A percentile compares a stretch with the other conserved stretches of the same genome.
phyloP scores from a whole-genome alignment of 306 rosid species.

The Acacia melanoxylon region DNA sequence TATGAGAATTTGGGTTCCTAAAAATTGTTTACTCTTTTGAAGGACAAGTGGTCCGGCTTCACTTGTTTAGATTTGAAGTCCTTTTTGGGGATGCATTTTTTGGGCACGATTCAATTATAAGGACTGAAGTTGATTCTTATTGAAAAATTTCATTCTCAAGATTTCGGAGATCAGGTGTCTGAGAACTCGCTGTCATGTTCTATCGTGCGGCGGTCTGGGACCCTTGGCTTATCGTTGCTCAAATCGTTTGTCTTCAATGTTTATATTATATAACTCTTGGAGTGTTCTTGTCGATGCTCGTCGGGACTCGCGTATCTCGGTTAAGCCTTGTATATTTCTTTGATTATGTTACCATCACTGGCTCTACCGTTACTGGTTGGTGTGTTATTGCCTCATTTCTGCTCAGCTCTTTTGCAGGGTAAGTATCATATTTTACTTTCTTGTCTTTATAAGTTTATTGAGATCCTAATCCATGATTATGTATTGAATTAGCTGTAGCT shows the following conservation, averaged over 20 bases:
- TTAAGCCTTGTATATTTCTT: conserved; percentile 76
- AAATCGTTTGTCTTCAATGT: conserved; percentile 76
- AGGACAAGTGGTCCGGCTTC: not conserved
- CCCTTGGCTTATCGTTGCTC: conserved; percentile 79
- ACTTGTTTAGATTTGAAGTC: not conserved
- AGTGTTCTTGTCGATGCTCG: conserved; percentile 52
- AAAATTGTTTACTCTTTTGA: not conserved
- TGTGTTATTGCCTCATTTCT: conserved; percentile 69
- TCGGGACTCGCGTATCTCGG: conserved; percentile 75
- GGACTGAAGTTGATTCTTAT: not conserved
- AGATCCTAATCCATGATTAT: not conserved
- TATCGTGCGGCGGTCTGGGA: conserved; percentile 79
- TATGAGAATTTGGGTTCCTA: conserved; percentile 20
- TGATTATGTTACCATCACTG: conserved; percentile 61
- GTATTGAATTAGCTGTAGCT: not conserved
- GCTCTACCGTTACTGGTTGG: conserved; percentile 75
- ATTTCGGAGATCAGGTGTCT: conserved; percentile 22
- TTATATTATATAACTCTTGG: conserved; percentile 73
- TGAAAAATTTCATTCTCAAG: conserved; percentile 4
- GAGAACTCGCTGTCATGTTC: conserved; percentile 58
- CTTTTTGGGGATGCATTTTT: not conserved
- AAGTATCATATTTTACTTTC: conserved; percentile 20
- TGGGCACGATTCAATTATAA: not conserved
- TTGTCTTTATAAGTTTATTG: not conserved
- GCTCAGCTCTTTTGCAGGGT: conserved; percentile 73